phyloP scores from a whole-genome alignment of 208 protist genomes.

The Angomonas ambiguus region DNA sequence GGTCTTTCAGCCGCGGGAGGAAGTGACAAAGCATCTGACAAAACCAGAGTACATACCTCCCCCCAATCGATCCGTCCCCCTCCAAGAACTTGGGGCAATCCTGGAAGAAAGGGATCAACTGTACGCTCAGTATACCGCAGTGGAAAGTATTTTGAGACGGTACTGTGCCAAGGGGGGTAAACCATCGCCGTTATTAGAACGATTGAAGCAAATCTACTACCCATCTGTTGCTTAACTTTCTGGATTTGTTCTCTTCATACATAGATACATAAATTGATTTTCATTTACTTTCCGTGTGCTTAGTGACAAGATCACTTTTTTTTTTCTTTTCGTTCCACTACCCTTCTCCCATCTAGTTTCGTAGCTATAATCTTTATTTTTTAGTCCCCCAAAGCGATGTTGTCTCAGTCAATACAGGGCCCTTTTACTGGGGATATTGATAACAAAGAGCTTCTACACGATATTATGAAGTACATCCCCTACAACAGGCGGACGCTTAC shows the following conservation, averaged over 20 bases:
- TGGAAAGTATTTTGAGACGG: slow-evolving; percentile 22
- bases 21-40: not conserved
- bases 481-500: slow-evolving; percentile 82
- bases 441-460: slow-evolving; percentile 44
- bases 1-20: not conserved
- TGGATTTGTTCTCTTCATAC: not conserved
- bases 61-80: slow-evolving; percentile 27
- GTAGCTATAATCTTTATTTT: not conserved
- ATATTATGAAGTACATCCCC: slow-evolving; percentile 79
- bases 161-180: slow-evolving; percentile 4
- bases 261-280: not conserved
- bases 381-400: not conserved
- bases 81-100: slow-evolving; percentile 51
- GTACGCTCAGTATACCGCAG: slow-evolving; percentile 28
- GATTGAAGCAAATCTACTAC: not conserved
- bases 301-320: too few species aligned
- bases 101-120: slow-evolving; percentile 67
- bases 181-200: not conserved
- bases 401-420: slow-evolving; percentile 30
- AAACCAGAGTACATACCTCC: slow-evolving; percentile 4
- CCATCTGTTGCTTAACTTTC: not conserved
- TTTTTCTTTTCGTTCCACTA: too few species aligned
- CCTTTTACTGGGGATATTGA: slow-evolving; percentile 62
- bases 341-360: not conserved
- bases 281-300: too few species aligned